Percentiles rank a stretch among this genome's conserved stretches.
Conservation (phyloP, 2,329 filamentous ascomycete genomes). For the Exophiala sideris region DNA sequence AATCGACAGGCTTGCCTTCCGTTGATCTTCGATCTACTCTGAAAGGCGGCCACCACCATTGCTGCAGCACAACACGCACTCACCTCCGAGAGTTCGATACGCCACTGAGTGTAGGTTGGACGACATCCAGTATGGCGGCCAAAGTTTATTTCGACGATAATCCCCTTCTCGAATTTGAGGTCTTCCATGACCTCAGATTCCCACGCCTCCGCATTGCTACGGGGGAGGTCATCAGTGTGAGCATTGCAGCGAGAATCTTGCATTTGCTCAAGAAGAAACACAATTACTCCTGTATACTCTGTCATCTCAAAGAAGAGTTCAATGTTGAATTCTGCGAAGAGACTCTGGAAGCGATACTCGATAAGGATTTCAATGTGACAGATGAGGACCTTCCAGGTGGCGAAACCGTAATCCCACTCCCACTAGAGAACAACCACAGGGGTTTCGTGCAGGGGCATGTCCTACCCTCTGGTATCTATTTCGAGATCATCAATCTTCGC, state of each 20-base stretch:
- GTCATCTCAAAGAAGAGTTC: slow-evolving; percentile 9
- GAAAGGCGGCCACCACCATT: too few relatives aligned
- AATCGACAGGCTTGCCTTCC: too few relatives aligned
- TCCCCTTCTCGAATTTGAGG: not conserved
- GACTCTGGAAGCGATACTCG: slow-evolving; percentile 8
- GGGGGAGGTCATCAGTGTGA: slow-evolving; percentile 7
- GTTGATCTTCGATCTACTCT: too few relatives aligned
- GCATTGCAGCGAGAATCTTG: slow-evolving; percentile 9
- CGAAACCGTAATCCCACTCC: not conserved
- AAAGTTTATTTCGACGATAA: not conserved
- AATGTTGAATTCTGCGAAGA: slow-evolving; percentile 10
- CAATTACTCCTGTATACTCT: not conserved
- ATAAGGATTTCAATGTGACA: slow-evolving; percentile 9
- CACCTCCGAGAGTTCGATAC: not conserved
- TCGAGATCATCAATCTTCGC: slow-evolving; percentile 1
- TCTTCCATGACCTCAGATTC: not conserved
- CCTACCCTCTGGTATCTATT: slow-evolving; percentile 7
- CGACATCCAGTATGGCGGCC: not conserved
- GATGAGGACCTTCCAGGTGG: slow-evolving; percentile 1
- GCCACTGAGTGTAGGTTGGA: not conserved
- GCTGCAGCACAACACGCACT: too few relatives aligned
- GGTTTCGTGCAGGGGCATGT: slow-evolving; percentile 2
- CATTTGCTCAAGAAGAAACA: not conserved
- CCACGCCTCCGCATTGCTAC: not conserved
- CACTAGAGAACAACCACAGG: not conserved